Evolutionary conservation across 2,329 filamentous ascomycete species (phyloP), one percentile per base, ranked within the genome.

Genomic region (Pseudocercospora fuligena): DNA sequence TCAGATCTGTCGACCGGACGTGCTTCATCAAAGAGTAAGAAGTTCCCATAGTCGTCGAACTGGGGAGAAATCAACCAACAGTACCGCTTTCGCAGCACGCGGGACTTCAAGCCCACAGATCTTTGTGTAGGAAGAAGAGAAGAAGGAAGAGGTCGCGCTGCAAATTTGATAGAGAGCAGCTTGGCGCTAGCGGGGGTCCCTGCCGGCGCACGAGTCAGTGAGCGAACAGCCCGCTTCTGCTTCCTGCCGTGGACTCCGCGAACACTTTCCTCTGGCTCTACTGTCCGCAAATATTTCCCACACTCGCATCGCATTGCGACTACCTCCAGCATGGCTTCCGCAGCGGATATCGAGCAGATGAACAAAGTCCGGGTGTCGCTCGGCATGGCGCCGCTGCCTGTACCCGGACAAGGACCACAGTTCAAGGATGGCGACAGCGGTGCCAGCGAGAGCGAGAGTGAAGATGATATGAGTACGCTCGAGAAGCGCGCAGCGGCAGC

Each of bases 1-100:
- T 96, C 80, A 92, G 90, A 95, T 89, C 92, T 95, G 93, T 97
- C 92, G 91, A 93, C 92, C 89, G 90, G 91, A 94, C 82, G 92
- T 91, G 90, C 93, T 88, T 91, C 93, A 89, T 80, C 76, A 77
- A 74, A 71, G 87, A 89, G 40, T 63, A 62, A 66, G 70, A 69
- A 92, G 90, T 89, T 90, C 93, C 91, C 91, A 89, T 92, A 79
- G 83, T 87, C 88, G 92, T 92, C 91, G 92, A 94, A 88, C 89
- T 94, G 92, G 86, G 72, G 88, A 91, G 87, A 82, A 87, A 86
- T 94, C 92, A 81, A 94, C 92, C 89, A 87, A 85, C 87, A 84
- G 85, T 82, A 76, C 78, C 74, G 25, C 56, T 58, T 58, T 19
- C 56, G 56, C 25, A 58, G 56, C 56, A 58, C 56, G 56, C 56